A percentile compares a stretch with the other conserved stretches of the same genome.
Conservation (phyloP, 140 eudicot species). For the Flaveria floridana region DNA sequence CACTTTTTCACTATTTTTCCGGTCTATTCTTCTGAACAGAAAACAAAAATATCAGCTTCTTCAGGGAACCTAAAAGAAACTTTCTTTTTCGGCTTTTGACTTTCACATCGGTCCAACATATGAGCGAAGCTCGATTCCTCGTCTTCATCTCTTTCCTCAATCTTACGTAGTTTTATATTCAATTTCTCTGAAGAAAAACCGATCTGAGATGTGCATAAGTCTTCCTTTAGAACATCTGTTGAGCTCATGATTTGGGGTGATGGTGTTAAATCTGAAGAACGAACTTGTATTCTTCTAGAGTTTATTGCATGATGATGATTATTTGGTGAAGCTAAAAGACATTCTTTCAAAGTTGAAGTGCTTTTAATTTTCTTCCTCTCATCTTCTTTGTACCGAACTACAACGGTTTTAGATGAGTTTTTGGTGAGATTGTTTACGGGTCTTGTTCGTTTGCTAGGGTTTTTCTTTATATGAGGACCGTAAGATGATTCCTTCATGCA, state of each 20-base stretch:
- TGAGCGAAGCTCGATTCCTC: conserved; percentile 6
- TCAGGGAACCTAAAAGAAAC: conserved; percentile 38
- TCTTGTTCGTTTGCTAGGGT: conserved; percentile 1
- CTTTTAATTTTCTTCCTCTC: conserved; percentile 3
- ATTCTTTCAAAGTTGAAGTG: conserved; percentile 27
- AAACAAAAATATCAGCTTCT: conserved; percentile 35
- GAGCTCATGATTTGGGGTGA: conserved; percentile 11
- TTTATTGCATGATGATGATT: conserved; percentile 18
- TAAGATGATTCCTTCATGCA: conserved; percentile 28
- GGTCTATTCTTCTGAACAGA: conserved; percentile 22
- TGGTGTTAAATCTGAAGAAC: conserved; percentile 13
- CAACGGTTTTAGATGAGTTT: not conserved
- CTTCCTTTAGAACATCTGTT: not conserved
- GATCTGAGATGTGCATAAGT: not conserved
- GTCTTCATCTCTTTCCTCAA: conserved; percentile 18
- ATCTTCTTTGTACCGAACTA: conserved; percentile 14
- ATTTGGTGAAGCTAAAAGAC: conserved; percentile 37
- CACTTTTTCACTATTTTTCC: too few species aligned
- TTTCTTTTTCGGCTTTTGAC: conserved; percentile 30
- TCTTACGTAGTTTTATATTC: conserved; percentile 1
- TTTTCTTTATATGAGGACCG: conserved; percentile 16
- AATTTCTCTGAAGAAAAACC: not conserved
- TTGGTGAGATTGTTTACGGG: not conserved
- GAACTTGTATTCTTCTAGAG: conserved; percentile 22
- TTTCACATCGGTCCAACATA: conserved; percentile 17